These are phyloP conservation scores for Linnemannia hyalina DNA, from an alignment of 192 early-diverging fungal species.

Conservation along the genomic window DNA sequence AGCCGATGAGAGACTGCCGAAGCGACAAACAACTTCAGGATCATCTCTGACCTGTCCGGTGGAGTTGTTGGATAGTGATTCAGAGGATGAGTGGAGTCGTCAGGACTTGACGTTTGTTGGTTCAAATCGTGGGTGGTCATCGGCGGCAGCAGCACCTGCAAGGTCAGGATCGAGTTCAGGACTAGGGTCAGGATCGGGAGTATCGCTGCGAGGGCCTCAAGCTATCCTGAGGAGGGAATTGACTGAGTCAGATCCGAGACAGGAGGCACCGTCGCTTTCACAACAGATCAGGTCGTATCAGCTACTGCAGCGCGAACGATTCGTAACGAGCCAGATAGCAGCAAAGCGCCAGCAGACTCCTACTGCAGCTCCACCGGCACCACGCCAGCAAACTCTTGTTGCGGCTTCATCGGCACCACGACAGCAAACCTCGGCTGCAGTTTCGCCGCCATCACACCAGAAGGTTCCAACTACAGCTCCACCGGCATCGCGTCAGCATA, in stretches of 20 bases:
- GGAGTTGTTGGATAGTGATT: constrained; percentile 23
- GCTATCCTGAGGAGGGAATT: not conserved
- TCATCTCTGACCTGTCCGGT: constrained; percentile 23
- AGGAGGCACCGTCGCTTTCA: not conserved
- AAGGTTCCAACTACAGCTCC: not conserved
- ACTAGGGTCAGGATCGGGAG: not conserved
- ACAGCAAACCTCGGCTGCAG: not conserved
- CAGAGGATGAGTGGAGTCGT: not conserved
- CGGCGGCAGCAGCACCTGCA: no score
- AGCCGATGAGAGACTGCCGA: not conserved
- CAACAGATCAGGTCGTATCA: constrained; percentile 15
- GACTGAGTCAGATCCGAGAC: no score
- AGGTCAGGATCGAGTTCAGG: not conserved
- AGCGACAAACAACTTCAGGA: not conserved
- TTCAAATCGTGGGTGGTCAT: not conserved
- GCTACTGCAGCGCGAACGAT: not conserved
- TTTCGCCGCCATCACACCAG: no score
- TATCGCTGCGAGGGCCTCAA: not conserved
- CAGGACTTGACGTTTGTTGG: not conserved
- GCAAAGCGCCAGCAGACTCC: not conserved
- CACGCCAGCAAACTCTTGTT: not conserved
- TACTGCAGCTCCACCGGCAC: not conserved
- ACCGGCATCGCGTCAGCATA: not conserved
- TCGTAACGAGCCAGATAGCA: not conserved
- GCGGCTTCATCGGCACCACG: not conserved